phyloP scores from a whole-genome alignment of 495 filamentous ascomycete genomes.

The Tuber magnatum region DNA sequence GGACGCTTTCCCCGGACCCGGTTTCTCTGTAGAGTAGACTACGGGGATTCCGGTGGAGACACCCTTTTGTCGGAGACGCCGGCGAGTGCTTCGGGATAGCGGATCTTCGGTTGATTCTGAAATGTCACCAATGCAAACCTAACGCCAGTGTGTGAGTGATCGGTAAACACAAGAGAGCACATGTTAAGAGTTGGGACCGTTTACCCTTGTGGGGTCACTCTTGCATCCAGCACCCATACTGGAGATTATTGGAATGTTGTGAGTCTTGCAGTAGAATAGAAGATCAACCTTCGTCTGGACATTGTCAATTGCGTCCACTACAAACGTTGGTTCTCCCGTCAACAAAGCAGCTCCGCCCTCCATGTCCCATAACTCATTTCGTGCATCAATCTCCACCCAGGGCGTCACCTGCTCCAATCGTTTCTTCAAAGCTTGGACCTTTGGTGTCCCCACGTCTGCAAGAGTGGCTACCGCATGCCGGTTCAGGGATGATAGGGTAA shows the following conservation, averaged over 20 bases:
- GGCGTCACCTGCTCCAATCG: conserved; percentile 77
- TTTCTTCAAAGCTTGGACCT: conserved; percentile 73
- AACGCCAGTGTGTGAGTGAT: conserved; percentile 1
- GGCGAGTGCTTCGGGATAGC: conserved; percentile 73
- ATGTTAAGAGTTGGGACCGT: background rate
- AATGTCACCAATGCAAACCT: conserved; percentile 81
- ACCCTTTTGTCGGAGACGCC: conserved; percentile 68
- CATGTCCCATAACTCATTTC: conserved; percentile 74
- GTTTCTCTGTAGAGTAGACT: conserved; percentile 88
- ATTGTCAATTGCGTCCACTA: conserved; percentile 97
- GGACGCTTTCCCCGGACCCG: conserved; percentile 83
- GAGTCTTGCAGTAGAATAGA: conserved; percentile 74
- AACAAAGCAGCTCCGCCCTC: conserved; percentile 58
- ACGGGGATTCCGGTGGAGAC: conserved; percentile 79
- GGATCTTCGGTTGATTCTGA: conserved; percentile 82
- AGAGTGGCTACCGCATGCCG: conserved; percentile 90
- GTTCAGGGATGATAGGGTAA: conserved; percentile 86
- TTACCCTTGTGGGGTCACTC: conserved; percentile 68
- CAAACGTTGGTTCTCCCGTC: conserved; percentile 65
- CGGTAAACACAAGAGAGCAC: background rate
- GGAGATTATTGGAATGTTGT: conserved; percentile 71
- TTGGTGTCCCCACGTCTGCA: conserved; percentile 88
- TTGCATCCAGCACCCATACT: conserved; percentile 98
- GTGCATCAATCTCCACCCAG: conserved; percentile 83
- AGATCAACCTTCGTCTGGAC: conserved; percentile 93